Percentiles rank a stretch among this genome's conserved stretches.
Evolutionary conservation across 2,329 filamentous ascomycete genomes (phyloP).

Genomic region (Myriosclerotinia duriaeana): DNA sequence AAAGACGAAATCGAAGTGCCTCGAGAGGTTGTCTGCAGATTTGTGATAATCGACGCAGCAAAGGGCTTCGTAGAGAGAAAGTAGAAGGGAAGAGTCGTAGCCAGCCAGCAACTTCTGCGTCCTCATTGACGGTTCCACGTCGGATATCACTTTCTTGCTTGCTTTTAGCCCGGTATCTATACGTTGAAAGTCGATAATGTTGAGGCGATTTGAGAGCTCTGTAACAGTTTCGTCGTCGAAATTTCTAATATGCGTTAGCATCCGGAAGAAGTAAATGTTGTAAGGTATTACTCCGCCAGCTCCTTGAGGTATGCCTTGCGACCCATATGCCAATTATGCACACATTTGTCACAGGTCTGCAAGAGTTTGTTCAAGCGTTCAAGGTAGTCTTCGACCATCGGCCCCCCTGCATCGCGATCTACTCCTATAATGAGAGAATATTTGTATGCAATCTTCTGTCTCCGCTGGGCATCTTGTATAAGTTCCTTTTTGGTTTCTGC

Average conservation of each 20-base stretch:
- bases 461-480: conserved; percentile 54
- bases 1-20: conserved; percentile 77
- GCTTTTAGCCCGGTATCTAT: conserved; percentile 60
- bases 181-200: conserved; percentile 59
- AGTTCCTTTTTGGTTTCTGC: conserved; percentile 52
- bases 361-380: conserved; percentile 58
- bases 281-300: conserved; percentile 55
- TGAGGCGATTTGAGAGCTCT: conserved; percentile 56
- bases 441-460: conserved; percentile 63
- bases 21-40: conserved; percentile 35
- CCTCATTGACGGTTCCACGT: conserved; percentile 33
- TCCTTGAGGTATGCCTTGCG: conserved; percentile 62
- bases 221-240: conserved; percentile 51
- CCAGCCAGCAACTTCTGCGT: conserved; percentile 36
- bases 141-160: conserved; percentile 54
- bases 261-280: not conserved
- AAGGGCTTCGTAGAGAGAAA: conserved; percentile 83
- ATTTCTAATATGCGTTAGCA: conserved; percentile 33
- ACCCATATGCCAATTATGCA: conserved; percentile 70
- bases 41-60: conserved; percentile 80
- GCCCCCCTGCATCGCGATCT: conserved; percentile 56
- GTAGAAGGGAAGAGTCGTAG: conserved; percentile 59
- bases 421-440: conserved; percentile 70
- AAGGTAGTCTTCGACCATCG: conserved; percentile 60
- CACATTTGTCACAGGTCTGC: conserved; percentile 66